phyloP scores from a whole-genome alignment of 2,329 filamentous ascomycete species.

The Trichoderma sp. region DNA sequence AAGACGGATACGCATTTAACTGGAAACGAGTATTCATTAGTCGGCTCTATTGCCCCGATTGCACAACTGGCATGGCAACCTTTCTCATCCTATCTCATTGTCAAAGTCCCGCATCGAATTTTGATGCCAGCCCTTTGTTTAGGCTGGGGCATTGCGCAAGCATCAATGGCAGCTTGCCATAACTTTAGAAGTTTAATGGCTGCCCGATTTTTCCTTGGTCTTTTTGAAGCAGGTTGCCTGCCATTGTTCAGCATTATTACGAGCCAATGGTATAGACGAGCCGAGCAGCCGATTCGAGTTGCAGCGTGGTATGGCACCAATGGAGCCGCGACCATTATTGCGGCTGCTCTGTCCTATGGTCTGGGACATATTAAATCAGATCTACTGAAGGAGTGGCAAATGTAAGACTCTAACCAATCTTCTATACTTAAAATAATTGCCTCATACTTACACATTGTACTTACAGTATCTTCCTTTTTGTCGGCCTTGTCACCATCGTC shows the following conservation, averaged over 20 bases:
- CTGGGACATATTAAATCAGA: slow-evolving; percentile 29
- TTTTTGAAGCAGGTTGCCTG: slow-evolving; percentile 52
- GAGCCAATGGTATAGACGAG: slow-evolving; percentile 46
- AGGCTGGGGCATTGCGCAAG: slow-evolving; percentile 45
- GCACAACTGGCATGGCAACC: slow-evolving; percentile 61
- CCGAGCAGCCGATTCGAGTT: slow-evolving; percentile 61
- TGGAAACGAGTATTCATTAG: slow-evolving; percentile 55
- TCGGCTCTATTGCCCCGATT: slow-evolving; percentile 57
- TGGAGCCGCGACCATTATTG: slow-evolving; percentile 56
- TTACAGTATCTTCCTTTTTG: background rate
- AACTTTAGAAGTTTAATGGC: slow-evolving; percentile 37
- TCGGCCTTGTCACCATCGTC: background rate
- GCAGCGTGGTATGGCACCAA: slow-evolving; percentile 66
- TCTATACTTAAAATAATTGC: background rate
- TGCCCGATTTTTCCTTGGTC: slow-evolving; percentile 17
- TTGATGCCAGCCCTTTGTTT: slow-evolving; percentile 53
- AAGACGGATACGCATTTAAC: slow-evolving; percentile 48
- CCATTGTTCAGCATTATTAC: slow-evolving; percentile 49
- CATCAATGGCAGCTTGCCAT: slow-evolving; percentile 46
- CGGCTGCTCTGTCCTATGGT: slow-evolving; percentile 55
- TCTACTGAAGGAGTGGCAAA: background rate
- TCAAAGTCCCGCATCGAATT: slow-evolving; percentile 58
- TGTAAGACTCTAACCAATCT: background rate
- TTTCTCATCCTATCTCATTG: slow-evolving; percentile 58
- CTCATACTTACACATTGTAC: background rate